These are phyloP conservation scores for Phoma sp. DNA, from an alignment of 2,329 filamentous ascomycete genomes.

Conservation along the genomic window DNA sequence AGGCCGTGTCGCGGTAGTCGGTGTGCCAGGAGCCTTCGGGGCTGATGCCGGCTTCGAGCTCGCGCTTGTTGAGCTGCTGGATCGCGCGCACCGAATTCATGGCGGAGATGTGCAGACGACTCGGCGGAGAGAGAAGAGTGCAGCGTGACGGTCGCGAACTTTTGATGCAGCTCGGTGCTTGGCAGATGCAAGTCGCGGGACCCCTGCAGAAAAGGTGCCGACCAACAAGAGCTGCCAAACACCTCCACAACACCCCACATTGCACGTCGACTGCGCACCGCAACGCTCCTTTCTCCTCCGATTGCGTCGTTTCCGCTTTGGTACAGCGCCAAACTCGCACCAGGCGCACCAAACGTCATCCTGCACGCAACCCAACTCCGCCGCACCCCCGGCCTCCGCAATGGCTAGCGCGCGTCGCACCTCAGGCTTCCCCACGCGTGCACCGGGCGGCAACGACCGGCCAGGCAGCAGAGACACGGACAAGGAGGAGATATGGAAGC, in stretches of 20 bases:
- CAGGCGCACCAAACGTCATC: neutral
- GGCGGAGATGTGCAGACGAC: constrained; percentile 25
- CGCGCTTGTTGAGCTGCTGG: constrained; percentile 89
- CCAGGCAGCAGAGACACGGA: constrained; percentile 65
- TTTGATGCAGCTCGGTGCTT: constrained; percentile 41
- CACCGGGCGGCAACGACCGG: constrained; percentile 33
- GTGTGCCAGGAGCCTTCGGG: constrained; percentile 94
- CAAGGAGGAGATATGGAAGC: constrained; percentile 92
- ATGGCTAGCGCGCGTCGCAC: constrained; percentile 46
- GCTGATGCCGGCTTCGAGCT: constrained; percentile 87
- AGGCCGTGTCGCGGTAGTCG: constrained; percentile 97
- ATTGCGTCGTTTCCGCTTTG: neutral
- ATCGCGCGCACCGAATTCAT: constrained; percentile 98
- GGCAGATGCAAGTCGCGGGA: constrained; percentile 30
- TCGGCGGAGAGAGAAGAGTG: neutral
- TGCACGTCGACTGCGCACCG: constrained; percentile 19
- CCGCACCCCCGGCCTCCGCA: constrained; percentile 36
- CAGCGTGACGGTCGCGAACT: neutral
- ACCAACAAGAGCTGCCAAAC: constrained; percentile 25
- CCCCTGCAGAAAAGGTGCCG: constrained; percentile 42
- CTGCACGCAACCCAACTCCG: constrained; percentile 22
- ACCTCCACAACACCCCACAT: constrained; percentile 26
- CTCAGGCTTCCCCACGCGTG: constrained; percentile 40
- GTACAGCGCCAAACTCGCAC: neutral
- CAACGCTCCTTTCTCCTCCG: constrained; percentile 15